These are phyloP conservation scores for Saccharomycopsis synnaedendra DNA, from an alignment of 805 yeast genomes.

Conservation along the genomic window DNA sequence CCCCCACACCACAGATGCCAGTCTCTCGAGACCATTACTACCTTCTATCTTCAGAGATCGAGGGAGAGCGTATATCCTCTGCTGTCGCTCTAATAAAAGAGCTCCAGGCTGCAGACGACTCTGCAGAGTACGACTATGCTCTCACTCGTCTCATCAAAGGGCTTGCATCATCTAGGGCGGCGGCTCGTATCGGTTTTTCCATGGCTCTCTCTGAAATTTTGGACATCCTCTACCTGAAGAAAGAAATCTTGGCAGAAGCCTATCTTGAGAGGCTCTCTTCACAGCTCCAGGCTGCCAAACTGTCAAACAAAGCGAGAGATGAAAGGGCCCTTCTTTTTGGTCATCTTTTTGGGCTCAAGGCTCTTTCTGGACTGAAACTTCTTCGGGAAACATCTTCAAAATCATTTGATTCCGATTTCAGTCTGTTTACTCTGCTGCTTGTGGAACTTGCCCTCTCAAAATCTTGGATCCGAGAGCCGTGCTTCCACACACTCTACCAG, in stretches of 20 bases:
- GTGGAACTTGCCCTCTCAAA: conserved; percentile 51
- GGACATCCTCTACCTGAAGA: conserved; percentile 22
- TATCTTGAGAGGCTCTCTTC: conserved; percentile 25
- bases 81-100: conserved; percentile 58
- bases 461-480: conserved; percentile 80
- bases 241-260: conserved; percentile 26
- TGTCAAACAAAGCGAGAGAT: conserved; percentile 63
- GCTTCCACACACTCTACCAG: conserved; percentile 58
- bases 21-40: conserved; percentile 52
- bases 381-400: conserved; percentile 18
- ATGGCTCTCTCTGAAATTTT: conserved; percentile 70
- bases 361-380: conserved; percentile 46
- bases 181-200: conserved; percentile 82
- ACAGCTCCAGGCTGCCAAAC: conserved; percentile 28
- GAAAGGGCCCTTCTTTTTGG: conserved; percentile 77
- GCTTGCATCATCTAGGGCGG: conserved; percentile 66
- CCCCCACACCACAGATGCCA: not conserved
- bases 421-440: conserved; percentile 33
- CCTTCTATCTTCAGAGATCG: conserved; percentile 64
- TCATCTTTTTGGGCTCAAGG: conserved; percentile 72
- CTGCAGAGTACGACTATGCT: conserved; percentile 73
- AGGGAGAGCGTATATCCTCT: conserved; percentile 58
- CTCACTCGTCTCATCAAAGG: conserved; percentile 71
- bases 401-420: conserved; percentile 23
- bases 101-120: conserved; percentile 30